These are phyloP conservation scores for Thielaviopsis musarum DNA, from an alignment of 2,329 filamentous ascomycete species.

Conservation along the genomic window DNA sequence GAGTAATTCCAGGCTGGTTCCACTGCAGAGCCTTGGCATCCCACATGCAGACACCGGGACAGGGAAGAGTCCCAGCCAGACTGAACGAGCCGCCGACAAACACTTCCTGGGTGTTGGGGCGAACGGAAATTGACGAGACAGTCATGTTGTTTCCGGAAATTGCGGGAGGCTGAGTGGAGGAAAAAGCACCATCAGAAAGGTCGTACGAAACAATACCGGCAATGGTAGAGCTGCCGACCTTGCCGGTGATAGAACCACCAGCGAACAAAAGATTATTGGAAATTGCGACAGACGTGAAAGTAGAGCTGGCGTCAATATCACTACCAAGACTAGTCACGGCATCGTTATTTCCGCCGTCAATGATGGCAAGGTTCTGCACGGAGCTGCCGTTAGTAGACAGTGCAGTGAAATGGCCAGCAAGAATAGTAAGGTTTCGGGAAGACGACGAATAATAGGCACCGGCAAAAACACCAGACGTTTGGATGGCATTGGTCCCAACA, in stretches of 20 bases:
- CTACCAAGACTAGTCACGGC: slow-evolving; percentile 51
- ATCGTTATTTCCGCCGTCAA: slow-evolving; percentile 57
- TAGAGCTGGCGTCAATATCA: slow-evolving; percentile 53
- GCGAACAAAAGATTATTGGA: slow-evolving; percentile 57
- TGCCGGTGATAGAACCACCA: slow-evolving; percentile 65
- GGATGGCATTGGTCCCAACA: neutral
- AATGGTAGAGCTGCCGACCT: slow-evolving; percentile 42
- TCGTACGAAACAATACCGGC: slow-evolving; percentile 70
- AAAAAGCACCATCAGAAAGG: slow-evolving; percentile 44
- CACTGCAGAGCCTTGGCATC: slow-evolving; percentile 55
- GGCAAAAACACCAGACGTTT: slow-evolving; percentile 48
- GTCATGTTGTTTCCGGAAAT: slow-evolving; percentile 52
- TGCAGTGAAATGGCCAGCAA: slow-evolving; percentile 74
- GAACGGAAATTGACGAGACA: slow-evolving; percentile 61
- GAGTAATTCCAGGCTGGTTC: slow-evolving; percentile 57
- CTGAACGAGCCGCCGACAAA: slow-evolving; percentile 77
- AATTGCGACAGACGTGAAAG: slow-evolving; percentile 54
- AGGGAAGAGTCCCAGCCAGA: slow-evolving; percentile 68
- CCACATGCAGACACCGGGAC: slow-evolving; percentile 68
- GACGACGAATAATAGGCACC: slow-evolving; percentile 61
- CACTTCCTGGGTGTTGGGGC: slow-evolving; percentile 53
- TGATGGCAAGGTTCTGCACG: slow-evolving; percentile 65
- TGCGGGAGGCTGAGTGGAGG: slow-evolving; percentile 52
- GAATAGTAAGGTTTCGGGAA: slow-evolving; percentile 63
- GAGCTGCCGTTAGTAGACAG: slow-evolving; percentile 49